Evolutionary conservation across 78 protist genomes (phyloP), one percentile per base, ranked within the genome.

Genomic region (Dictyostelium brefeldianum): DNA sequence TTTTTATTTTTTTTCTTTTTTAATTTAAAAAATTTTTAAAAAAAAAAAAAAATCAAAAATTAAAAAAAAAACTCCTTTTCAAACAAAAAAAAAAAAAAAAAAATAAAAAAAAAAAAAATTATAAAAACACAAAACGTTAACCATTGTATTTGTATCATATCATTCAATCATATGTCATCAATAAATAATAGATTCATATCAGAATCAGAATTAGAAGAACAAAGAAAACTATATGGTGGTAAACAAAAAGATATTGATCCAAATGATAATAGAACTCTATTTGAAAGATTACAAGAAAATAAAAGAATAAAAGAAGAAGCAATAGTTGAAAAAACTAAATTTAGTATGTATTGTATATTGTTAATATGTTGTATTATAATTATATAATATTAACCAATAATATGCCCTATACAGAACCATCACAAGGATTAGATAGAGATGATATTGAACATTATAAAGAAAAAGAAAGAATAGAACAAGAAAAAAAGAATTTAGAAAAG

Each of bases 381-480:
- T 36, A 57, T 57, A 41, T 31, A 17, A 31, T 54, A 12, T 65
- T 59, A 48, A 81, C 78, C 43, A 36, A 36, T 2, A 3, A 36
- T 3, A 36, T 36, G 1, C 43, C 2, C 5, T 36, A 36, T 36
- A 36, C 43, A 36, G 43, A 84, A 65, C 82, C 92, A 43, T 84
- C 81, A 36, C 77, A 84, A 47, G 92, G 92, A 18, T 74, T 84
- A 18, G 80, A 84, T 59, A 62, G 74, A 20, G 92, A 84, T 54
- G 92, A 84, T 84, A 84, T 84, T n/a, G 41, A 54, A 84, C 78
- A 84, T 59, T 84, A 47, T 27, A 14, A 84, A 74, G 92, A 84
- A 20, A 71, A 75, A 22, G 92, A 84, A 9, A 71, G 48, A 46
- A 69, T 25, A 29, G 82, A 71, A 59, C 46, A 14, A 7, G 92